These are phyloP conservation scores for Dactylellina sp. DNA, from an alignment of 2,329 filamentous ascomycete species.

Conservation along the genomic window DNA sequence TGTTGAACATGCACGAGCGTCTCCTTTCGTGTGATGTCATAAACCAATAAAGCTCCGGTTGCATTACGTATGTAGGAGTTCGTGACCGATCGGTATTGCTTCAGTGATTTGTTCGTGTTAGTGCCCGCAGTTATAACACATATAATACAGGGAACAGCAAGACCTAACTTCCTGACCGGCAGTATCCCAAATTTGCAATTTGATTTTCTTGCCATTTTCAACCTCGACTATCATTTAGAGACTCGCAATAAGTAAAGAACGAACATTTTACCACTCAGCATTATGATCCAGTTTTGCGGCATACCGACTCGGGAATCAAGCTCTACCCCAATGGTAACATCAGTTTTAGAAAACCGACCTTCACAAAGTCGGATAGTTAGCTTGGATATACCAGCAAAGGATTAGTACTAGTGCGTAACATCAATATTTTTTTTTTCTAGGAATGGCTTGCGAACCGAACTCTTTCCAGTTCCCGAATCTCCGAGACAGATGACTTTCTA, in stretches of 20 bases:
- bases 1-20: conserved; percentile 90
- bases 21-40: conserved; percentile 86
- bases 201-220: conserved; percentile 58
- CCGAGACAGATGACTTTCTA: conserved; percentile 94
- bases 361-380: conserved; percentile 77
- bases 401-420: conserved; percentile 5
- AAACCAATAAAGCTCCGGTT: conserved; percentile 83
- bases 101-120: neutral
- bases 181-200: conserved; percentile 75
- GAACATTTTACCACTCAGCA: neutral
- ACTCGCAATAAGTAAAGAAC: neutral
- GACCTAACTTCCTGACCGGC: conserved; percentile 79
- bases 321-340: conserved; percentile 78
- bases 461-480: conserved; percentile 96
- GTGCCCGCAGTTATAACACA: neutral
- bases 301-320: conserved; percentile 70
- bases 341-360: conserved; percentile 75
- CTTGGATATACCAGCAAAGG: conserved; percentile 62
- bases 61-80: conserved; percentile 86
- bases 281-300: conserved; percentile 60
- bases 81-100: conserved; percentile 69
- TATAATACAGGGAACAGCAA: conserved; percentile 11
- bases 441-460: conserved; percentile 79
- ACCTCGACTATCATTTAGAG: conserved; percentile 27
- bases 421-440: conserved; percentile 6